Percentiles rank a stretch among this genome's conserved stretches.
Conservation (phyloP, 495 filamentous ascomycete genomes). For the Xylaria nigripes region DNA sequence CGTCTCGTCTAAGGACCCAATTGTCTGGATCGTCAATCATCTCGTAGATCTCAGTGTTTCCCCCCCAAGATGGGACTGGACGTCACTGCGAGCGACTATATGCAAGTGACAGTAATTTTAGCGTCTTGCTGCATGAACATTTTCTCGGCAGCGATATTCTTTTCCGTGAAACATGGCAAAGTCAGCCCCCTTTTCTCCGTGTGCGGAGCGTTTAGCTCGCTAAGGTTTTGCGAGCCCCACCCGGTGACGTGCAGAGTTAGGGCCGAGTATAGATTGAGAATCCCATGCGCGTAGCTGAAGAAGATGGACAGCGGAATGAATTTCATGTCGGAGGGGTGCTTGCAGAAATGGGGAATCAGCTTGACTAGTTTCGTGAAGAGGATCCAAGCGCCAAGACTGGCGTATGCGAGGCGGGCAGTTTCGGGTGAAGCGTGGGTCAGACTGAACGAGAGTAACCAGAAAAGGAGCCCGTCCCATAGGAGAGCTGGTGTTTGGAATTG, state of each 20-base stretch:
- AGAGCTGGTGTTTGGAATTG: conserved; percentile 66
- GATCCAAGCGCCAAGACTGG: conserved; percentile 45
- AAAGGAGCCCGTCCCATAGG: conserved; percentile 53
- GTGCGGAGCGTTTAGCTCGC: not conserved
- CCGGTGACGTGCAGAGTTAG: conserved; percentile 47
- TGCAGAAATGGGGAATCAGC: conserved; percentile 62
- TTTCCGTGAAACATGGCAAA: too few relatives aligned
- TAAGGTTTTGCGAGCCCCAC: conserved; percentile 4
- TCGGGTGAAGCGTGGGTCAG: conserved; percentile 26
- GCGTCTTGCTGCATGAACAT: too few relatives aligned
- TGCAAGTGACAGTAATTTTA: too few relatives aligned
- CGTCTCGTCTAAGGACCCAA: too few relatives aligned
- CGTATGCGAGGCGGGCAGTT: not conserved
- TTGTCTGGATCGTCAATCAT: too few relatives aligned
- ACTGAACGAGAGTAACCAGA: conserved; percentile 42
- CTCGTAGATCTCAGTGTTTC: too few relatives aligned
- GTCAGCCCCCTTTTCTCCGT: too few relatives aligned
- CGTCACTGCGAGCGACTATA: too few relatives aligned
- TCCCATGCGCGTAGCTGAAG: conserved; percentile 70
- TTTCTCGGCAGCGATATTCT: too few relatives aligned
- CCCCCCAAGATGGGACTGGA: too few relatives aligned
- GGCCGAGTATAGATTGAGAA: conserved; percentile 69
- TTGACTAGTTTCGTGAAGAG: conserved; percentile 68
- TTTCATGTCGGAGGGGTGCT: conserved; percentile 59
- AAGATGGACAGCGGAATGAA: conserved; percentile 65